Evolutionary conservation across 257 asterid species (phyloP), one percentile per base, ranked within the genome.

Genomic region (Hygrophila difformis): DNA sequence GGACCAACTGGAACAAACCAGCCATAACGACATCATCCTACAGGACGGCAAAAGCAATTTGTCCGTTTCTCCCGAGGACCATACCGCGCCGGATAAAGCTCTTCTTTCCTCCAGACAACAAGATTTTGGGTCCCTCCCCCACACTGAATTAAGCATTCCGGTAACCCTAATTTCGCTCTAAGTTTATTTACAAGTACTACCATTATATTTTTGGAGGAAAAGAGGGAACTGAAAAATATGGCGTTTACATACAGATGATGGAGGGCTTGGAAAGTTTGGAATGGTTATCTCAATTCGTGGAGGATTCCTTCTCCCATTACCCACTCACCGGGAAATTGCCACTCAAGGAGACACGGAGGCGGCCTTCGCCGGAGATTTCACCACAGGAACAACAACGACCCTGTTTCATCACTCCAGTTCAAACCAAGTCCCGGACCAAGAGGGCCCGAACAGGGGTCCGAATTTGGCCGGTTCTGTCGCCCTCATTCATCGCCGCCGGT

Each of bases 261-360:
- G 94, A 79, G 71, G 94, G 82, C 35, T 65, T 89, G 82, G 97
- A 81, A 68, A 81, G 76, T 52, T 67, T 84, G 22, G 94, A 84
- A 56, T 88, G 96, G 96, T 15, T 84, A 11, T 89, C 96, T 15
- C 93, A 84, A 55, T 84, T 89, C 24, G 93, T 77, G 55, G 97
- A 89, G 38, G 94, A 89, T 18, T 89, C 94, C 0, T 81, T 81
- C 51, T 62, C 80, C 35, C 77, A 63, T 19, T 76, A 70, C 72
- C 69, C 93, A 0, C 59, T 79, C 36, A 63, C 74, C 63, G 74
- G 65, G 0, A 71, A 71, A 45, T 36, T 64, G 64, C 66, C 79
- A 12, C 74, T 53, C 35, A 60, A 40, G 63, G 73, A 9, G 69
- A 34, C 57, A 39, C 68, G 33, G 57, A 71, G 61, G 28, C 50